phyloP scores from a whole-genome alignment of 768 basidiomycete species.

The Pisolithus marmoratus region DNA sequence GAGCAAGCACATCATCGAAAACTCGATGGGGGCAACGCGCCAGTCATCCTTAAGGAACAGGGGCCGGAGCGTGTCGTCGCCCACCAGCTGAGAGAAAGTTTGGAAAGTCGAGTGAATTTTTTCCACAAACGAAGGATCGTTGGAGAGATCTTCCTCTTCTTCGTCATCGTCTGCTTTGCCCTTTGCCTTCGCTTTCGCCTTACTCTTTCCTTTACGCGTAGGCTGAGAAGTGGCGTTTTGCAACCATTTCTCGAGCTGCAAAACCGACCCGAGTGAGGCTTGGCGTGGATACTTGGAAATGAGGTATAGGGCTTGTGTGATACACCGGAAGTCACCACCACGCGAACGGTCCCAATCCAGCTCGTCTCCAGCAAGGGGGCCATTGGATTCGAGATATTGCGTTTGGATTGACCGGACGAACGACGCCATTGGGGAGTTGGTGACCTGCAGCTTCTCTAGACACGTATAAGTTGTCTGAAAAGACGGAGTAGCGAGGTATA shows the following conservation, averaged over 20 bases:
- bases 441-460: constrained; percentile 64
- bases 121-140: constrained; percentile 28
- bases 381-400: constrained; percentile 38
- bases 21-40: constrained; percentile 66
- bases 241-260: constrained; percentile 50
- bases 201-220: constrained; percentile 9
- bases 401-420: constrained; percentile 56
- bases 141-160: constrained; percentile 19
- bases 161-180: not conserved
- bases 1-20: constrained; percentile 51
- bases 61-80: constrained; percentile 27
- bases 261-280: constrained; percentile 25
- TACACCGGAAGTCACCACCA: constrained; percentile 53
- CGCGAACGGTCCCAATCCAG: constrained; percentile 48
- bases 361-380: constrained; percentile 27
- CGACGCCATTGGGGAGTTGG: constrained; percentile 47
- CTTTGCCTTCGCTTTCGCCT: constrained; percentile 12
- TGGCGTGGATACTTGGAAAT: constrained; percentile 40
- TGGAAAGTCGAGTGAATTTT: constrained; percentile 39
- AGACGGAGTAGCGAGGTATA: not conserved
- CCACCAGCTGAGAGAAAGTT: constrained; percentile 42
- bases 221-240: constrained; percentile 12
- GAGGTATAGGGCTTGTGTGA: constrained; percentile 48
- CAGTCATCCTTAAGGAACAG: constrained; percentile 35
- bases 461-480: not conserved